These are phyloP conservation scores for Podosphaera fusca DNA, from an alignment of 2,329 filamentous ascomycete species.

Conservation along the genomic window DNA sequence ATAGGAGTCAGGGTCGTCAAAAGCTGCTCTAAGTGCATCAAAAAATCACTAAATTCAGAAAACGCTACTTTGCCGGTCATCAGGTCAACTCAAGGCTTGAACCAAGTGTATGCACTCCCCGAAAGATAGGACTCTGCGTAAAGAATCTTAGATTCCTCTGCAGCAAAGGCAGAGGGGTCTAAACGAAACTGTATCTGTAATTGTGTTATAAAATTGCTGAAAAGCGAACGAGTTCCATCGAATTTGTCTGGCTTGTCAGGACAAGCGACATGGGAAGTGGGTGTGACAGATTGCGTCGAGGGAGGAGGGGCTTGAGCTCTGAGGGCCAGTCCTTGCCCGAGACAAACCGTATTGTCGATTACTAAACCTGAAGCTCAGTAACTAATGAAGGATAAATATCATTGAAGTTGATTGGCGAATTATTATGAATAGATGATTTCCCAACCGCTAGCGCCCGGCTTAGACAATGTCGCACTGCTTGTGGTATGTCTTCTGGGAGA, in stretches of 20 bases:
- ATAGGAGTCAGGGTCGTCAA: neutral
- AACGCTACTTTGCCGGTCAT: neutral
- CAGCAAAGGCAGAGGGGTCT: neutral
- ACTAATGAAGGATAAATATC: neutral
- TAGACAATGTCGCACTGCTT: neutral
- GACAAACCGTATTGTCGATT: neutral
- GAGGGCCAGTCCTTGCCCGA: neutral
- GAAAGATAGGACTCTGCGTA: neutral
- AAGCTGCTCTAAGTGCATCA: neutral
- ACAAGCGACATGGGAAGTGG: neutral
- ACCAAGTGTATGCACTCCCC: neutral
- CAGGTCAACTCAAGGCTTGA: neutral
- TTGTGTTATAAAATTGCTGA: neutral
- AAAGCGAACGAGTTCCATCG: neutral
- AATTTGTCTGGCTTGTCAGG: neutral
- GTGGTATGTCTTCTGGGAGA: neutral
- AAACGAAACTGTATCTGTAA: neutral
- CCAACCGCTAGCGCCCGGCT: neutral
- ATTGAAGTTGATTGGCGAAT: neutral
- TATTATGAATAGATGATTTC: neutral
- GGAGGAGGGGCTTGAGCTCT: neutral
- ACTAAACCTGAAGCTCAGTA: neutral
- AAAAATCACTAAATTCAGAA: neutral
- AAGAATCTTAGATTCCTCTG: neutral
- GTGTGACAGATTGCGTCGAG: neutral